A percentile compares a stretch with the other conserved stretches of the same genome.
These are phyloP conservation scores for Tetracentron sinense DNA, from an alignment of 164 flowering plant species.

Conservation along the genomic window DNA sequence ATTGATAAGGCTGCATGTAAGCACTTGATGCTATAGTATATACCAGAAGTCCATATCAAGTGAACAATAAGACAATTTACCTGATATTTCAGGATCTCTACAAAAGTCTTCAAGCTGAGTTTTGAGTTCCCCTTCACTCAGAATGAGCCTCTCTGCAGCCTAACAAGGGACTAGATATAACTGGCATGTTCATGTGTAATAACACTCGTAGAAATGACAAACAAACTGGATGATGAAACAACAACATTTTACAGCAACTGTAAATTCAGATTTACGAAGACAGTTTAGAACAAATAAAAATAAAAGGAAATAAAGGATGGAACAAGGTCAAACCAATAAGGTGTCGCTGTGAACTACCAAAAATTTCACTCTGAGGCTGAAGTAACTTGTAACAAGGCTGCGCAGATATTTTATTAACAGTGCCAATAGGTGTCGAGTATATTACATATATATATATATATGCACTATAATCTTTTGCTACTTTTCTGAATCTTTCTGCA, in stretches of 20 bases:
- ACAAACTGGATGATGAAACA: not conserved
- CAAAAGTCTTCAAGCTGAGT: constrained; percentile 63
- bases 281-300: not conserved
- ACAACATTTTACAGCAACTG: not conserved
- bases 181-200: constrained; percentile 1
- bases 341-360: too few species aligned
- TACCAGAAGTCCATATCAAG: not conserved
- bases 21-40: too few species aligned
- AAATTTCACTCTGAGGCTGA: too few species aligned
- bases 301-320: not conserved
- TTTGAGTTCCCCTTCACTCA: constrained; percentile 72
- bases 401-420: too few species aligned
- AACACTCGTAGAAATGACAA: not conserved
- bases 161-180: constrained; percentile 25
- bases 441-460: too few species aligned
- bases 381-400: too few species aligned
- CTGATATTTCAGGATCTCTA: constrained; percentile 61
- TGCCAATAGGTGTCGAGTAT: too few species aligned
- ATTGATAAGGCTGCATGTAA: too few species aligned
- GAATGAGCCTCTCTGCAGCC: constrained; percentile 92
- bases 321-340: too few species aligned
- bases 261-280: not conserved
- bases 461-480: too few species aligned
- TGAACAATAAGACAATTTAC: constrained; percentile 38
- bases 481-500: too few species aligned